These are phyloP conservation scores for Cicer yamashitae DNA, from an alignment of 306 rosid genomes.

Conservation along the genomic window DNA sequence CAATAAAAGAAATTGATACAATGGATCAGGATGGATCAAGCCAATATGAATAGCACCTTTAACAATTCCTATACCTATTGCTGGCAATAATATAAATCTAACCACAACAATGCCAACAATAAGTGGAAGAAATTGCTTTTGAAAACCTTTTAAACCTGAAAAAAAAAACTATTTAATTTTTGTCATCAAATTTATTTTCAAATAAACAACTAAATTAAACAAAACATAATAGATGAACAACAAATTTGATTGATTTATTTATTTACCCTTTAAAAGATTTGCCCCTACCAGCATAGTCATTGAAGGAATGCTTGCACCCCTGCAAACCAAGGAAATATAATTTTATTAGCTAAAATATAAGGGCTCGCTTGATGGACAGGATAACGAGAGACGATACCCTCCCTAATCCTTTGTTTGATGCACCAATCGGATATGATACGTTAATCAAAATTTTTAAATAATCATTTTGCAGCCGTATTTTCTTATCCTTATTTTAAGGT, in stretches of 20 bases:
- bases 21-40: slow-evolving; percentile 50
- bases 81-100: slow-evolving; percentile 45
- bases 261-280: slow-evolving; percentile 53
- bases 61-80: slow-evolving; percentile 46
- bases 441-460: no score
- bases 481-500: no score
- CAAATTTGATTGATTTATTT: neutral
- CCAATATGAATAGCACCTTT: slow-evolving; percentile 51
- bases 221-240: no score
- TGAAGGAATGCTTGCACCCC: slow-evolving; percentile 52
- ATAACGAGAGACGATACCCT: no score
- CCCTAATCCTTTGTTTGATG: no score
- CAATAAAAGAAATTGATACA: slow-evolving; percentile 50
- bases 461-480: no score
- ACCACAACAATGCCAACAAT: slow-evolving; percentile 44
- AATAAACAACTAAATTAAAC: neutral
- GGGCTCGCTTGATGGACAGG: no score
- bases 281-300: slow-evolving; percentile 55
- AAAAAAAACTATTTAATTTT: neutral
- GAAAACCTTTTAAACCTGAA: slow-evolving; percentile 50
- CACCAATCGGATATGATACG: no score
- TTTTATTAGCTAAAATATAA: no score
- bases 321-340: neutral
- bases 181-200: slow-evolving; percentile 7
- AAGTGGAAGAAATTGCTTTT: neutral